phyloP scores from a whole-genome alignment of 192 early-diverging fungal species.

The Coemansia sp. region DNA sequence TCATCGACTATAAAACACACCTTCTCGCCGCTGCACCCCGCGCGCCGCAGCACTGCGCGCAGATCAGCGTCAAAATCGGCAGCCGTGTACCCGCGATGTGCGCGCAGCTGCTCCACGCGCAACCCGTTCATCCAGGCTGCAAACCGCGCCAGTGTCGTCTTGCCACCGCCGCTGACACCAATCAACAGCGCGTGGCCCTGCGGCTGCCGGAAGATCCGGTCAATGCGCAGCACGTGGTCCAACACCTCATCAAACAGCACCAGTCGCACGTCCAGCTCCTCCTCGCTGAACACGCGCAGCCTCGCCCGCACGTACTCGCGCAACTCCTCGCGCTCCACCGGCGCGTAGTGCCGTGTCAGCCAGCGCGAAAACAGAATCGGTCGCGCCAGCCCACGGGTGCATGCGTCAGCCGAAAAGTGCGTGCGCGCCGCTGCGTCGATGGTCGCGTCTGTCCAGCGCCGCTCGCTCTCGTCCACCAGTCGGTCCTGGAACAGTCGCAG shows the following conservation, averaged over 20 bases:
- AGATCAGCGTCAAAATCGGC: conserved; percentile 99
- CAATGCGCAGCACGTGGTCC: conserved; percentile 96
- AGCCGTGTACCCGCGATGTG: conserved; percentile 94
- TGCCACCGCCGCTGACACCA: conserved; percentile 95
- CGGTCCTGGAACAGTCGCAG: conserved; percentile 98
- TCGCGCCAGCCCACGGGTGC: conserved; percentile 66
- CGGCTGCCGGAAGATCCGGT: conserved; percentile 95
- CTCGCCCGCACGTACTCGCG: conserved; percentile 92
- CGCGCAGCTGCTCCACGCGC: conserved; percentile 93
- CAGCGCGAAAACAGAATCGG: conserved; percentile 98
- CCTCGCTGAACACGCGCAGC: conserved; percentile 98
- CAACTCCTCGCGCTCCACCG: conserved; percentile 84
- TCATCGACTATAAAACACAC: conserved; percentile 98
- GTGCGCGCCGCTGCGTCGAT: conserved; percentile 79
- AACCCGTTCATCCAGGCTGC: conserved; percentile 99
- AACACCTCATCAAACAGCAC: conserved; percentile 98
- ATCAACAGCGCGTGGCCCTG: conserved; percentile 99
- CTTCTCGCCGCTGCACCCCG: conserved; percentile 97
- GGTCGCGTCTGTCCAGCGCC: conserved; percentile 85
- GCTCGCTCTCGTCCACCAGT: conserved; percentile 83
- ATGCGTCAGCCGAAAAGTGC: conserved; percentile 84
- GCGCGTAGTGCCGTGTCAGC: conserved; percentile 89
- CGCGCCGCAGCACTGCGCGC: conserved; percentile 79
- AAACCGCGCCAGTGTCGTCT: conserved; percentile 97
- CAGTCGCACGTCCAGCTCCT: conserved; percentile 96